phyloP scores from a whole-genome alignment of 768 basidiomycete genomes.

The Roridomyces roridus region DNA sequence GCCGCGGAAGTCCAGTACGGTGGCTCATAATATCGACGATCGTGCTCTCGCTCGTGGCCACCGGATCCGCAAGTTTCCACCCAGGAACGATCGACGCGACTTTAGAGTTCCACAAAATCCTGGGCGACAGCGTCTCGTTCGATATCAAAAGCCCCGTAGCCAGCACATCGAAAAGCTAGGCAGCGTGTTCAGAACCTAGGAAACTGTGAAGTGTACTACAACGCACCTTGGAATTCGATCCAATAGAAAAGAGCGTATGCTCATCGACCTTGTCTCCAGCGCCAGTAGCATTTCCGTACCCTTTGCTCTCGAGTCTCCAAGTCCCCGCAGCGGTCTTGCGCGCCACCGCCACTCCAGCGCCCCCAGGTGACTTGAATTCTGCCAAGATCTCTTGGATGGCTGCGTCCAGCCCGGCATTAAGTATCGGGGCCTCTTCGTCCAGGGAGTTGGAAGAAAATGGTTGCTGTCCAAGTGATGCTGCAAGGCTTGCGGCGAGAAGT shows the following conservation, averaged over 20 bases:
- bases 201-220: not conserved
- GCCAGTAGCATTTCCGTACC: constrained; percentile 18
- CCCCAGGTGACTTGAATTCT: constrained; percentile 22
- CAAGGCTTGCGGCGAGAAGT: too few relatives aligned
- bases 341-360: constrained; percentile 20
- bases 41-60: constrained; percentile 23
- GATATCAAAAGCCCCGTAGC: constrained; percentile 24
- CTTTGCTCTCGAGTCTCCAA: constrained; percentile 22
- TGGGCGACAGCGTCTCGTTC: constrained; percentile 13
- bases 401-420: constrained; percentile 7
- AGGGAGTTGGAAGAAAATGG: too few relatives aligned
- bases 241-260: constrained; percentile 20
- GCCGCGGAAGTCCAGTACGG: constrained; percentile 32
- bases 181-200: not conserved
- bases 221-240: constrained; percentile 22
- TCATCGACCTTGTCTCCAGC: constrained; percentile 10
- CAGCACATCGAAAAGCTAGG: constrained; percentile 19
- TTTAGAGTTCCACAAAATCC: constrained; percentile 22
- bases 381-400: constrained; percentile 12
- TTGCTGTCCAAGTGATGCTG: too few relatives aligned
- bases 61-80: constrained; percentile 22
- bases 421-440: not conserved
- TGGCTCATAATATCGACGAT: constrained; percentile 33
- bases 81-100: constrained; percentile 19
- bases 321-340: not conserved